Conservation (phyloP, 1,284 basidiomycete species). For the Xerocomus nothofagi region DNA sequence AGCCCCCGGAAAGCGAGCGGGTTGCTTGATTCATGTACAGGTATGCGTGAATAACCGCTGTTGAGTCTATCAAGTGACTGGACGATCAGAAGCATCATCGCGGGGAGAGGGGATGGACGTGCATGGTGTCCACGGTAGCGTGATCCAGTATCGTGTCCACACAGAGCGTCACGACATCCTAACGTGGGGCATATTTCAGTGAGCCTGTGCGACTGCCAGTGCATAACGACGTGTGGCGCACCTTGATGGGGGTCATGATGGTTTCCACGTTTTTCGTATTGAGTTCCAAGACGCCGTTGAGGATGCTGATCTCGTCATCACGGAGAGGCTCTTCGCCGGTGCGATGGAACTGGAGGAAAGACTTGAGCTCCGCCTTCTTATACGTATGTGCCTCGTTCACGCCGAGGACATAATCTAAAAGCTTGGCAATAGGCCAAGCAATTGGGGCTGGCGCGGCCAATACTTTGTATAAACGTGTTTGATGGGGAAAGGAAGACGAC, state of each 20-base stretch:
- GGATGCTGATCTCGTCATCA: conserved; percentile 86
- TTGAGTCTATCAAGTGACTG: conserved; percentile 45
- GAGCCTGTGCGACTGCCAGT: background rate
- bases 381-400: conserved; percentile 73
- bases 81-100: conserved; percentile 3
- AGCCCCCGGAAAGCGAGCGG: conserved; percentile 83
- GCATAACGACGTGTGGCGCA: conserved; percentile 28
- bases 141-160: conserved; percentile 82
- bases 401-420: conserved; percentile 81
- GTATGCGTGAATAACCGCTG: conserved; percentile 93
- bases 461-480: background rate
- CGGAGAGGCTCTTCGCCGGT: conserved; percentile 84
- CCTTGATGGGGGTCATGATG: conserved; percentile 88
- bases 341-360: conserved; percentile 90
- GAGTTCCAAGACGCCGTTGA: conserved; percentile 86
- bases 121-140: conserved; percentile 74
- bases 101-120: conserved; percentile 23
- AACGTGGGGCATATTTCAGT: background rate
- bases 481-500: background rate
- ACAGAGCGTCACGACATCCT: conserved; percentile 80
- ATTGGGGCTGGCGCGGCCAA: conserved; percentile 59
- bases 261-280: conserved; percentile 80
- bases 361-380: conserved; percentile 91
- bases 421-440: conserved; percentile 86
- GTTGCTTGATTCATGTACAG: conserved; percentile 80